Percentiles rank a stretch among this genome's conserved stretches.
These are phyloP conservation scores for Rhododendron ferrugineum DNA, from an alignment of 148 eudicot genomes.

Conservation along the genomic window DNA sequence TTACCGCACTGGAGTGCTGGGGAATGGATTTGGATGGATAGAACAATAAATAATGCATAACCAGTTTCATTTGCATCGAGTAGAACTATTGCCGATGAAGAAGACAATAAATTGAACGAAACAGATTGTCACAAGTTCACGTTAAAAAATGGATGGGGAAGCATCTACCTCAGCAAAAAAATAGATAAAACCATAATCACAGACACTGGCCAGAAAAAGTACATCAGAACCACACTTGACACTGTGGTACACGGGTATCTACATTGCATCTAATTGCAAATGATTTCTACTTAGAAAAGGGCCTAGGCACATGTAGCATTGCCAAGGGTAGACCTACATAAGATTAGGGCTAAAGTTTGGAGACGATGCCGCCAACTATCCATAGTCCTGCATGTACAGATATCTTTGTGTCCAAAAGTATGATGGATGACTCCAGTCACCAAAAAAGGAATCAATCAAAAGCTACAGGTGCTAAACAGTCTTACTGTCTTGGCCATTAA, in stretches of 20 bases:
- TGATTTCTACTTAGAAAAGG: neutral
- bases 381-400: constrained; percentile 1
- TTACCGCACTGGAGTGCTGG: neutral
- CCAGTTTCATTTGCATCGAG: neutral
- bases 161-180: neutral
- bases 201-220: neutral
- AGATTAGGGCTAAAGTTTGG: neutral
- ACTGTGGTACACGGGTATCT: neutral
- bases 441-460: neutral
- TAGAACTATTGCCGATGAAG: neutral
- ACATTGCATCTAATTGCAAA: neutral
- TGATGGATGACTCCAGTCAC: neutral
- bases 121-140: neutral
- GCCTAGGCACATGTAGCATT: neutral
- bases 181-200: neutral
- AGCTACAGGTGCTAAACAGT: neutral
- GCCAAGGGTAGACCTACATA: neutral
- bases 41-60: neutral
- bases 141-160: neutral
- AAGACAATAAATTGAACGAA: neutral
- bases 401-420: neutral
- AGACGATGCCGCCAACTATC: neutral
- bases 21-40: neutral
- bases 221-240: neutral
- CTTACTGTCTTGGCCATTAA: neutral